Base-by-base conservation (phyloP, 2,329 filamentous ascomycete species). In the Aspergillus amoenus region DNA sequence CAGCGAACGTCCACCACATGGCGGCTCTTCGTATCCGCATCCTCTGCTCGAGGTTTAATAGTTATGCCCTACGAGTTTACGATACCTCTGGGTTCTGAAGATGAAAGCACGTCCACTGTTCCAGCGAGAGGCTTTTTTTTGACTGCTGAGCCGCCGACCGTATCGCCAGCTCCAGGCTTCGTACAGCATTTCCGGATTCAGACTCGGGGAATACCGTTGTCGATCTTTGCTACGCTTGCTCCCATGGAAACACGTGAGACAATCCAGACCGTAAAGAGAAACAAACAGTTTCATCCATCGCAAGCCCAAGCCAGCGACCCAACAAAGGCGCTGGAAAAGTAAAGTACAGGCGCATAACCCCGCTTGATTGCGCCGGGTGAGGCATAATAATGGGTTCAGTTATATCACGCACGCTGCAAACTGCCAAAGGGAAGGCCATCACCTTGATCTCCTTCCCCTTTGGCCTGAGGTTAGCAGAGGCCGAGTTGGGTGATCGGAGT, bases 401-500 rank as follows among this genome's bases (percentile, higher is more conserved):
- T 53, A 57, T 57, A 54, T 57, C 45, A 22, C 55, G 55, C 55
- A 56, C 21, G 42, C 42, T 30, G 9, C 9, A 32, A 44, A 15
- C 13, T 9, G 22, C 5, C 44, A 51, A 18, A 56, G 32, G 53
- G 39, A 42, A 52, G 55, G 55, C 55, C 49, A 49, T 53, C 44
- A 22, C 30, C n/a, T 45, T 41, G 39, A 17, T 24, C 27, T 51
- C 40, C 41, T 43, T 43, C 37, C 22, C 34, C 48, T 47, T 45
- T 51, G 21, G 32, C 43, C n/a, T 41, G 49, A 52, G 48, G 27
- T 37, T 12, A 41, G 49, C 18, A 37, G 55, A 47, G 50, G 15
- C n/a, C 5, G n/a, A 30, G 32, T 37, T 37, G 37, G 50, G 49
- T 48, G n/a, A 34, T 30, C 53, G 55, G 55, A 57, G 27, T 43